A percentile compares a stretch with the other conserved stretches of the same genome.
phyloP scores from a whole-genome alignment of 306 rosid species.

The Dalbergia oliveri region DNA sequence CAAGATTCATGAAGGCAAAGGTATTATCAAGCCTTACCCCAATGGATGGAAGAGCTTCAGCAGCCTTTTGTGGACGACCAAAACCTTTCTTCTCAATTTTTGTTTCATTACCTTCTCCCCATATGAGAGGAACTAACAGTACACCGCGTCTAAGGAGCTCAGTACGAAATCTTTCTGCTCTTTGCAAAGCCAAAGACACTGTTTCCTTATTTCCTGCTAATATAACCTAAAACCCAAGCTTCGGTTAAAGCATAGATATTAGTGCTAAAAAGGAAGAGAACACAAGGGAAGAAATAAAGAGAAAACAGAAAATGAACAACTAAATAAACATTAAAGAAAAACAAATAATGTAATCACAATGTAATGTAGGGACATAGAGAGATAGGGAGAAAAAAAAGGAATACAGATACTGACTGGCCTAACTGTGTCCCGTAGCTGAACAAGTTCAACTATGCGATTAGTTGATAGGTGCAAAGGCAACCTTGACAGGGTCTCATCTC shows the following conservation, averaged over 20 bases:
- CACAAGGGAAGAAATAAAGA: not conserved
- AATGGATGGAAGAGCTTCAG: slow-evolving; percentile 84
- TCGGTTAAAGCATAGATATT: slow-evolving; percentile 37
- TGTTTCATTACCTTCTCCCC: slow-evolving; percentile 78
- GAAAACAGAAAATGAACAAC: slow-evolving; percentile 5
- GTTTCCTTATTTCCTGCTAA: slow-evolving; percentile 91
- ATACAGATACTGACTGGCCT: slow-evolving; percentile 77
- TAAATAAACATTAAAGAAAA: not conserved
- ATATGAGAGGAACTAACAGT: slow-evolving; percentile 82
- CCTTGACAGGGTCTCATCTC: slow-evolving; percentile 88
- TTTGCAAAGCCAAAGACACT: slow-evolving; percentile 72
- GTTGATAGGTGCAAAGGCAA: slow-evolving; percentile 97
- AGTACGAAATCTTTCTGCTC: slow-evolving; percentile 80
- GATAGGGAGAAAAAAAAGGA: not conserved
- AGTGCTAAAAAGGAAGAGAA: not conserved
- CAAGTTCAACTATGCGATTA: slow-evolving; percentile 94
- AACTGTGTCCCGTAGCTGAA: slow-evolving; percentile 91
- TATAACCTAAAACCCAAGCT: slow-evolving; percentile 78
- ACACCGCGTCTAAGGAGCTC: slow-evolving; percentile 88
- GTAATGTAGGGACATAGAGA: not conserved
- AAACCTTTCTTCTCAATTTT: slow-evolving; percentile 89
- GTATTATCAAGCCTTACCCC: slow-evolving; percentile 69
- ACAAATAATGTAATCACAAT: slow-evolving; percentile 10
- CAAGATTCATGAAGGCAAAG: slow-evolving; percentile 32
- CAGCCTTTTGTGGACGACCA: slow-evolving; percentile 67